A percentile compares a stretch with the other conserved stretches of the same genome.
Evolutionary conservation across 208 protist genomes (phyloP).

Genomic region (Acanthamoeba triangularis): DNA sequence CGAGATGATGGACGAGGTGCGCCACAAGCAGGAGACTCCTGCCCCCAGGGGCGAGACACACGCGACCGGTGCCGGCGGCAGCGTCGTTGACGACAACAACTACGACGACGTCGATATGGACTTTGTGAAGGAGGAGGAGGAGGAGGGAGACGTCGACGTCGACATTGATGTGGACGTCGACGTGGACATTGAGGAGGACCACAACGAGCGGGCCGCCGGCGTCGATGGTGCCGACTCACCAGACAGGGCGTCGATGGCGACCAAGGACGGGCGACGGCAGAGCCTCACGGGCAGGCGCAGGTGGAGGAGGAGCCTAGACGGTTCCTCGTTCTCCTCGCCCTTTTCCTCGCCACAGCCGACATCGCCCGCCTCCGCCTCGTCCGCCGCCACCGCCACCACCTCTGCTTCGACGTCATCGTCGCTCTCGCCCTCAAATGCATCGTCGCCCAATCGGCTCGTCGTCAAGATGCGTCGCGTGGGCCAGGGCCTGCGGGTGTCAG

Average conservation of each 20-base stretch:
- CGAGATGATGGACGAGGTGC: not conserved
- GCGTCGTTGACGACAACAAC: not conserved
- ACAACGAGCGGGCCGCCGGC: not conserved
- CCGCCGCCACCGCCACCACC: not conserved
- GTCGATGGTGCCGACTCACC: not conserved
- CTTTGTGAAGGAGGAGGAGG: not conserved
- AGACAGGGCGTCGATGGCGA: not conserved
- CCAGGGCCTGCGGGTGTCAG: not conserved
- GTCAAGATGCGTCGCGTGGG: slow-evolving; percentile 43
- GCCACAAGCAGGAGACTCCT: not conserved
- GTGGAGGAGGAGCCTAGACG: slow-evolving; percentile 67
- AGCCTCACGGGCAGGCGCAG: slow-evolving; percentile 37
- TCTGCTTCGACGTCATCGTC: not conserved
- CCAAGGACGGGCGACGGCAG: not conserved
- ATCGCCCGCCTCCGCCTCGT: not conserved
- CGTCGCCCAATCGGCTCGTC: not conserved
- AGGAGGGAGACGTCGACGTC: not conserved
- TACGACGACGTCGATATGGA: not conserved
- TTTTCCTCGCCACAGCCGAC: slow-evolving; percentile 21
- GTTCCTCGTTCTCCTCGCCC: slow-evolving; percentile 53
- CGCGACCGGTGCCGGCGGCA: no score
- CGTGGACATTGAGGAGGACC: not conserved
- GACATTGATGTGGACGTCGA: not conserved
- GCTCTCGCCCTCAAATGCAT: not conserved
- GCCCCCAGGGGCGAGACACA: no score